These are phyloP conservation scores for Linum usitatissimum DNA, from an alignment of 345 rosid species.

Conservation along the genomic window DNA sequence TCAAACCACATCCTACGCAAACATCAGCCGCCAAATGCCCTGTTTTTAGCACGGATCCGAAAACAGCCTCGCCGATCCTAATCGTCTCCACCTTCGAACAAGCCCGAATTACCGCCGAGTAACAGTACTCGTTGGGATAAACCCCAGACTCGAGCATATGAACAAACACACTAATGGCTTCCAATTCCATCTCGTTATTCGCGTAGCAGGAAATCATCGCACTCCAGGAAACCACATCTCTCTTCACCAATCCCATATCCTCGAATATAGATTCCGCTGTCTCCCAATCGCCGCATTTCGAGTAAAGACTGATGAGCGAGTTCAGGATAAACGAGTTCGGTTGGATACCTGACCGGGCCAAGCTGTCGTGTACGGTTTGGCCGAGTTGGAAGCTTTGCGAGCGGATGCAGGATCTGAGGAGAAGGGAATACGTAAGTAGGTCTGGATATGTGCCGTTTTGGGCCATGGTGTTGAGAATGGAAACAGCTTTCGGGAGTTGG, in stretches of 20 bases:
- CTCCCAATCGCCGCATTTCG: conserved; percentile 42
- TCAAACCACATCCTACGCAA: conserved; percentile 55
- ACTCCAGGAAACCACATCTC: conserved; percentile 69
- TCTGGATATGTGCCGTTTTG: conserved; percentile 33
- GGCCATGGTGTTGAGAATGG: conserved; percentile 38
- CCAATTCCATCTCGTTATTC: conserved; percentile 30
- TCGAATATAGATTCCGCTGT: conserved; percentile 36
- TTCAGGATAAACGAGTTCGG: conserved; percentile 49
- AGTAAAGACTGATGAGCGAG: conserved; percentile 59
- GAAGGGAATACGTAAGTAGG: conserved; percentile 44
- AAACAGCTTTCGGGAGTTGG: conserved; percentile 43
- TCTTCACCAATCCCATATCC: conserved; percentile 34
- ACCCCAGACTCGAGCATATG: conserved; percentile 47
- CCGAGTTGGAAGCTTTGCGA: conserved; percentile 47
- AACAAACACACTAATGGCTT: conserved; percentile 35
- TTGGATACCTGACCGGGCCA: conserved; percentile 32
- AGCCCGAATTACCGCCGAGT: conserved; percentile 45
- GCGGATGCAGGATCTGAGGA: conserved; percentile 71
- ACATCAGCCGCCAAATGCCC: conserved; percentile 43
- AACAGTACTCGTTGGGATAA: conserved; percentile 57
- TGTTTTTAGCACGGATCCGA: conserved; percentile 43
- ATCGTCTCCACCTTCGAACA: conserved; percentile 33
- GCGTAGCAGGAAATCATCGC: conserved; percentile 59
- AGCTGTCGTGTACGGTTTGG: conserved; percentile 35
- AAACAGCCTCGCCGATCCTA: conserved; percentile 28